Evolutionary conservation across 2,329 filamentous ascomycete genomes (phyloP), one percentile per base, ranked within the genome.

Genomic region (Ophiostoma sp.): DNA sequence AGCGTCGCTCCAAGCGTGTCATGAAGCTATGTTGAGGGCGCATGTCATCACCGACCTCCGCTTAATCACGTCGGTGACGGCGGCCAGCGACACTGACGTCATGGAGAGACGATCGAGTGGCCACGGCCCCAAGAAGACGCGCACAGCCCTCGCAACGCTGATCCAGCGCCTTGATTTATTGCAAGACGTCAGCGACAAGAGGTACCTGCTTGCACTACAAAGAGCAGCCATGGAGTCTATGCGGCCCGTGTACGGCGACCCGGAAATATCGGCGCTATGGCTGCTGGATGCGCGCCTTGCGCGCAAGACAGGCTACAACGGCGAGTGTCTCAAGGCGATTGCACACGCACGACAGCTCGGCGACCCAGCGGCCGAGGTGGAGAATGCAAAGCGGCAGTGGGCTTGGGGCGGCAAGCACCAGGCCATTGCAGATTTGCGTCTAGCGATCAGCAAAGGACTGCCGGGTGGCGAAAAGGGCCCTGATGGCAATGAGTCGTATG

Each of bases 371-470:
- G 93, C 94, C 13, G 94, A 92, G 11, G 95, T 99, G 72, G 96
- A 99, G 78, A 94, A 99, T 78, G 93, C 95, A 1, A 89, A 94
- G 72, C 84, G 99, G 39, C 82, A 98, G 8, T 99, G 95, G 93
- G 93, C 91, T 75, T 93, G 97, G 77, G 92, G 93, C 0, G 91
- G 97, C 76, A 93, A 94, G 77, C 88, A 95, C 72, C 97, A 98
- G 79, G 96, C 95, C 1, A 99, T 99, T 72, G 93, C 96, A 75
- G 91, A 90, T 66, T 83, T 99, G 3, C 90, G 96, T 76, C 89
- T 92, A 64, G 94, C 94, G 31, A 97, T 99, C 73, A 41, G 44
- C 20, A 36, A 66, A 10, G 71, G 71, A 1, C n/a, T 74, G 33
- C 41, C 65, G 13, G 36, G 39, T 4, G 36, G 52, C 41, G 48